Percentiles rank a stretch among this genome's conserved stretches.
Conservation (phyloP, 495 filamentous ascomycete genomes). For the Acidomyces sp. region DNA sequence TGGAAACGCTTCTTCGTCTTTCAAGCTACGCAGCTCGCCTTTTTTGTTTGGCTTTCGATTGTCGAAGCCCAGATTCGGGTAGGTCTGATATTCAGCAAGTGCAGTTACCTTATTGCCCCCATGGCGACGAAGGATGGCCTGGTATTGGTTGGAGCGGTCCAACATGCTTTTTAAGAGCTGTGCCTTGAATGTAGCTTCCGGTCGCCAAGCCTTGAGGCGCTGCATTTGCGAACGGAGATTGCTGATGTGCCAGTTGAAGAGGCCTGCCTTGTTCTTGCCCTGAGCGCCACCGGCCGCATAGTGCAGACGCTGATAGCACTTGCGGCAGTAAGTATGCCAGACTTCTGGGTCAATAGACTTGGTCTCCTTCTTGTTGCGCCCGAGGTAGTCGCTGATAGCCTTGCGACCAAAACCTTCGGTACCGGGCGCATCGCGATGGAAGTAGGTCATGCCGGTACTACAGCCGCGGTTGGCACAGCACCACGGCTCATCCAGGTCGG, state of each 20-base stretch:
- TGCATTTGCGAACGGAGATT: constrained; percentile 7
- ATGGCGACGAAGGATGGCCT: neutral
- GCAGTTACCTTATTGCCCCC: neutral
- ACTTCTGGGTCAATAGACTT: constrained; percentile 48
- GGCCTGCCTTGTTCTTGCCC: neutral
- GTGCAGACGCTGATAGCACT: constrained; percentile 55
- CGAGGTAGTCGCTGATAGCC: constrained; percentile 71
- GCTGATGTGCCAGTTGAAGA: constrained; percentile 2
- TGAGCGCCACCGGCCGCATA: constrained; percentile 2
- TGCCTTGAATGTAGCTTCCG: constrained; percentile 13
- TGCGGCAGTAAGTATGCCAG: constrained; percentile 56
- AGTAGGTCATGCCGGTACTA: constrained; percentile 12
- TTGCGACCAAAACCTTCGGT: constrained; percentile 38
- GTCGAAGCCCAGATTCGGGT: neutral
- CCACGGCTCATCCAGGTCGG: constrained; percentile 6
- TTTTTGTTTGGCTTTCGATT: constrained; percentile 4
- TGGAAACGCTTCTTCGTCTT: constrained; percentile 6
- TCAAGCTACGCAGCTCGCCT: neutral
- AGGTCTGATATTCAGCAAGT: neutral
- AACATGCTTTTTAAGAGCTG: constrained; percentile 5
- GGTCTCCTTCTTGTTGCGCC: constrained; percentile 72
- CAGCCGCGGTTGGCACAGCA: constrained; percentile 13
- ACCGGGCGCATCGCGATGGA: constrained; percentile 1
- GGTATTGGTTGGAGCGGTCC: constrained; percentile 1
- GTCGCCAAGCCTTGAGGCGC: constrained; percentile 14